A percentile compares a stretch with the other conserved stretches of the same genome.
Conservation (phyloP, 805 yeast species). For the Candida morakotiae region DNA sequence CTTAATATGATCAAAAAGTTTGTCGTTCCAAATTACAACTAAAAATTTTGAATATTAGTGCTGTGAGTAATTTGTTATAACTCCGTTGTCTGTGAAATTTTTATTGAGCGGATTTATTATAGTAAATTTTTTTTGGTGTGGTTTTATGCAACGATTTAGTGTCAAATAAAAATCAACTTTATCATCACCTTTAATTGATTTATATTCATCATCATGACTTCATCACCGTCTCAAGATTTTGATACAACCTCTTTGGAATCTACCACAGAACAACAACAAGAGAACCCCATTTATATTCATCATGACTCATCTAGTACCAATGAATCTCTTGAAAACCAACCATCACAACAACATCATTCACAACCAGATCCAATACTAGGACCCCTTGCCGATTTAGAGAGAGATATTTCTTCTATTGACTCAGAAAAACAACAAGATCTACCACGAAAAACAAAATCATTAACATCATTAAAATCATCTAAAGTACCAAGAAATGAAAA, state of each 20-base stretch:
- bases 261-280: slow-evolving; percentile 1
- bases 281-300: not conserved
- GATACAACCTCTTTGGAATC: slow-evolving; percentile 1
- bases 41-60: too few species aligned
- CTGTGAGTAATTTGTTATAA: too few species aligned
- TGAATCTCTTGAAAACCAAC: not conserved
- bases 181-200: too few species aligned
- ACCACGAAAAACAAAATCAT: not conserved
- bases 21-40: too few species aligned
- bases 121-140: too few species aligned
- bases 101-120: too few species aligned
- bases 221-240: not conserved
- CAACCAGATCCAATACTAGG: slow-evolving; percentile 5
- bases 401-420: slow-evolving; percentile 8
- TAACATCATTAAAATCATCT: slow-evolving; percentile 6
- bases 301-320: not conserved
- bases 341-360: not conserved
- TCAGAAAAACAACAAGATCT: not conserved
- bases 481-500: slow-evolving; percentile 32
- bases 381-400: slow-evolving; percentile 6
- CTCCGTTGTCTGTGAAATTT: too few species aligned
- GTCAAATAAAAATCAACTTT: too few species aligned
- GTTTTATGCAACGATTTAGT: too few species aligned
- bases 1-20: too few species aligned
- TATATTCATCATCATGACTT: not conserved